Base-by-base conservation (phyloP, 1,139 yeast species). In the Entelexis sorbosivorans region DNA sequence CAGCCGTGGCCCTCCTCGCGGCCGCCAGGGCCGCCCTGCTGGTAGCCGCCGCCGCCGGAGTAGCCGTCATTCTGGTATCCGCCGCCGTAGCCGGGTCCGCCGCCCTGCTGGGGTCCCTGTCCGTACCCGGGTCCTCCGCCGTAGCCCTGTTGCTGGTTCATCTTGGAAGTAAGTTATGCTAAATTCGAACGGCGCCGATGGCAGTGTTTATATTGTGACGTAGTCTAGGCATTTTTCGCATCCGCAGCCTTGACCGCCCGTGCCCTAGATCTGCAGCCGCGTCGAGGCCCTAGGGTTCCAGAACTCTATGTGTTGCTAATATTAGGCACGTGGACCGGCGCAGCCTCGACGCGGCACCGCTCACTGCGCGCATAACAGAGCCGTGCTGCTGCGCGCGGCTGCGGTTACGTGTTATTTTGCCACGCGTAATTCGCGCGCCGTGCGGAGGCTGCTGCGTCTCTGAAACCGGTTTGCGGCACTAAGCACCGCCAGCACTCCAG, bases 51-150 rank as follows among this genome's bases (percentile, higher is more conserved):
- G 11, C 43, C 48, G n/a, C 51, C 51, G 38, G 48, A 47, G 48
- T 53, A 53, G 39, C 52, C 47, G 32, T 13, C 31, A 8, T 35
- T 24, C 16, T 26, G 47, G 44, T 49, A 49, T 14, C 47, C 47
- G 31, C 53, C 53, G 44, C 55, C 55, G 44, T 52, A 50, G 29
- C 44, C 45, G n/a, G n/a, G n/a, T n/a, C n/a, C n/a, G 24, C 34
- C 33, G 24, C 44, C 44, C 34, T 40, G 44, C 42, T 31, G 42
- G 20, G 42, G 42, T 1, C 26, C 26, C 24, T 40, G 34, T 17
- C 44, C 44, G 28, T 20, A 40, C 1, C 28, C 29, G 13, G 24
- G 44, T 16, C 44, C 44, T 6, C 44, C 44, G 1, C 44, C 44
- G 31, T 40, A 40, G 22, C 17, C 35, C 11, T 40, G 44, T 11